Evolutionary conservation across 108 stramenopile species (phyloP), one percentile per base, ranked within the genome.

Genomic region (Asterionellopsis glacialis): DNA sequence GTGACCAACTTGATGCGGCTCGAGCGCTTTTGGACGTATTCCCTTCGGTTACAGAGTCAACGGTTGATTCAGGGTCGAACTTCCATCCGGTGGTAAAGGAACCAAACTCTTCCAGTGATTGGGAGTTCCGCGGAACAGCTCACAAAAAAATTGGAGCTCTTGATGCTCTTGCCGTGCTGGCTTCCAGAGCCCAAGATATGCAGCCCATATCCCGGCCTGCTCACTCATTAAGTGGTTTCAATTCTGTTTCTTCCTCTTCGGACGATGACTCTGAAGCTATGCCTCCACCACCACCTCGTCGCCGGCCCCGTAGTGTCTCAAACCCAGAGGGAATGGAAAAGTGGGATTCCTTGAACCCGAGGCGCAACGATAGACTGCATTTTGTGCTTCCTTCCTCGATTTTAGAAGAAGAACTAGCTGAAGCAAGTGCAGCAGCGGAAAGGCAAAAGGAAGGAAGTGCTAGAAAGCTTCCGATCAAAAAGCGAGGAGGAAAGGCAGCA

Each of bases 301-400:
- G 48, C 10, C 70, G 89, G 0, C 45, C 79, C 15, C 84, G 90
- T 33, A 87, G 85, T 58, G 84, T 77, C 11, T 90, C 88, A 25
- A 93, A 93, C 58, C 91, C 91, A 9, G 91, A 93, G 62, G 88
- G 88, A n/a, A 90, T 93, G 91, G 88, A 93, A 51, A 87, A 87
- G 60, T 93, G 86, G 86, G 84, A 80, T 57, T 77, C 83, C 12
- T 62, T 67, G 55, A 59, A 53, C 27, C 60, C 57, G 14, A 33
- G 33, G 33, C 43, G 50, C 12, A 57, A 74, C 48, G 68, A 76
- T 68, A 70, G 87, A 11, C 65, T 72, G 39, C 85, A 82, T 38
- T 84, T 91, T 47, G 79, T 91, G 0, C 73, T 91, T 7, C 90
- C 90, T 9, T 74, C 59, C 0, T 74, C 81, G 11, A 86, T 91